Conservation (phyloP, 164 flowering plant species). For the Magnolia changhungtana region DNA sequence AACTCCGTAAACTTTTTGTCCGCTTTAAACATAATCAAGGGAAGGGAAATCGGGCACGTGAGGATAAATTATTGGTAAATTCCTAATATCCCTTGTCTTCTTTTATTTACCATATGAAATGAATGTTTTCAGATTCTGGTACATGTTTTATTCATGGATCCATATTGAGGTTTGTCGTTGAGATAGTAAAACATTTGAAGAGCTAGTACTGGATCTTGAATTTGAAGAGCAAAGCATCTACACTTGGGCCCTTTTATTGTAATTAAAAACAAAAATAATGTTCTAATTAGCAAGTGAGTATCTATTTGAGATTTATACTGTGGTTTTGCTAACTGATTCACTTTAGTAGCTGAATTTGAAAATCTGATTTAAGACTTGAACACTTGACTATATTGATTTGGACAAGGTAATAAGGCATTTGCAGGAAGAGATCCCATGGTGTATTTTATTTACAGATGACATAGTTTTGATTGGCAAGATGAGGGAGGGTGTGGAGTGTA, state of each 20-base stretch:
- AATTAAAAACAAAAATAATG: too few relatives aligned
- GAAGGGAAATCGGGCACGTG: conserved; percentile 8
- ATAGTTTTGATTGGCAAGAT: too few relatives aligned
- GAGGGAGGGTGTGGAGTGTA: too few relatives aligned
- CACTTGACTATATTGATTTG: not conserved
- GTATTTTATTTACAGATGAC: too few relatives aligned
- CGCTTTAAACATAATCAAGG: conserved; percentile 40
- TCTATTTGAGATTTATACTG: not conserved
- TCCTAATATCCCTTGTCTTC: conserved; percentile 2
- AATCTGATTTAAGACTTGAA: not conserved
- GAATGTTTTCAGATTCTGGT: not conserved
- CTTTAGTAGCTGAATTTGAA: not conserved
- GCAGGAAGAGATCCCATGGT: too few relatives aligned
- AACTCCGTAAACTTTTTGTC: conserved; percentile 65
- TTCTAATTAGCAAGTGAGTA: not conserved
- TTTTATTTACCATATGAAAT: not conserved
- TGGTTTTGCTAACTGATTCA: not conserved
- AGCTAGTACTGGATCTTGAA: not conserved
- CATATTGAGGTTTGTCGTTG: not conserved
- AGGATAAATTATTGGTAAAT: conserved; percentile 53
- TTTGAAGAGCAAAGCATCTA: not conserved
- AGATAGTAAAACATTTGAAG: not conserved
- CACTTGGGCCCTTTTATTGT: not conserved
- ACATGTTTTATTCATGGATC: not conserved
- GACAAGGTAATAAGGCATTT: too few relatives aligned